Evolutionary conservation across 306 rosid species (phyloP), one percentile per base, ranked within the genome.

Genomic region (Rosa multiflora): DNA sequence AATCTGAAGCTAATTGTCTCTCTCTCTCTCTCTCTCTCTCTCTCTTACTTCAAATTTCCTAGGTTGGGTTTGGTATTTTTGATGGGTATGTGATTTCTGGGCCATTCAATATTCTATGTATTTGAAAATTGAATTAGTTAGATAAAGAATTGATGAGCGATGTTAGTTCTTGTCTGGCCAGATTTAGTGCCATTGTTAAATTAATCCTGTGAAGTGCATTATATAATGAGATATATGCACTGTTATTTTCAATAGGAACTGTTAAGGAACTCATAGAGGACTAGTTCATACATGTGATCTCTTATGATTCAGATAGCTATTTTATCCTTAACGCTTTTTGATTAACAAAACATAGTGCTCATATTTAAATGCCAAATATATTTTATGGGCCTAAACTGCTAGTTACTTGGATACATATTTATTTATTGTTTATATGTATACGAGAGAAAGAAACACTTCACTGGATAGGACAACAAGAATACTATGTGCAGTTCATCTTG

Each of bases 401-500:
- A 12, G 5, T 48, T 15, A 52, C 8, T 52, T 52, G 21, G 56
- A 52, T 48, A 48, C 52, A 48, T 48, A 12, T 29, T 29, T 48
- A 48, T 48, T 48, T 48, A 12, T 0, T 48, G 52, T 12, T 48
- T 48, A 49, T 49, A 49, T 46, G 12, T 49, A 49, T 49, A 49
- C 14, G 14, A 49, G 55, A 12, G 4, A 1, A 49, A 14, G 18
- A 15, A 49, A 49, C 55, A 49, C 18, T 49, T 49, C 17, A 52
- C n/a, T 4, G 8, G 21, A 52, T 17, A 52, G n/a, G 58, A 52
- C n/a, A 52, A 5, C 58, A 1, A 52, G n/a, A 52, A 17, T 55
- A 55, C 1, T 17, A 8, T 2, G 70, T 69, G 26, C 88, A 94
- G 99, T 75, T 94, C 99, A 76, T 67, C 99, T 80, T 97, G 97